Percentiles rank a stretch among this genome's conserved stretches.
phyloP scores from a whole-genome alignment of 768 basidiomycete species.

The Kwoniella newhampshirensis region DNA sequence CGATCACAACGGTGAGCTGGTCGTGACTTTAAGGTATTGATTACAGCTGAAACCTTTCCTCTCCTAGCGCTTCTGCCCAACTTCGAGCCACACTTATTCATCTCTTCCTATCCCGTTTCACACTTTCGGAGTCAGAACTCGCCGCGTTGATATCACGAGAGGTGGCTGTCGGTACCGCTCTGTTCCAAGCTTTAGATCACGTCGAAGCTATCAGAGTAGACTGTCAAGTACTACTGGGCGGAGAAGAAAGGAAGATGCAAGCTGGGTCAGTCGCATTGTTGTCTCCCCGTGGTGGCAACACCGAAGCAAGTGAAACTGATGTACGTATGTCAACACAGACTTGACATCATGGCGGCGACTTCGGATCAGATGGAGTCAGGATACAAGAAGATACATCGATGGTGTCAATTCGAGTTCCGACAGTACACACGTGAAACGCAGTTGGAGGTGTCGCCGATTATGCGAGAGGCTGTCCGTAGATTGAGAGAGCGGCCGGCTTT shows the following conservation, averaged over 20 bases:
- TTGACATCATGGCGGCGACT: conserved; percentile 85
- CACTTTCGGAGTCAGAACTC: conserved; percentile 70
- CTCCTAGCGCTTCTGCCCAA: conserved; percentile 45
- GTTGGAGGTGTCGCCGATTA: conserved; percentile 63
- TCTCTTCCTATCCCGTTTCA: conserved; percentile 81
- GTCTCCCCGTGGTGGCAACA: background rate
- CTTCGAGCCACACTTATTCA: conserved; percentile 70
- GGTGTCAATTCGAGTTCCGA: conserved; percentile 80
- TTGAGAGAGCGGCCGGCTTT: conserved; percentile 76
- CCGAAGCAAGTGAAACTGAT: conserved; percentile 2
- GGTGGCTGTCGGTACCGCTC: conserved; percentile 67
- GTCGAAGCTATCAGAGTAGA: conserved; percentile 78
- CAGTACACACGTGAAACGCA: conserved; percentile 70
- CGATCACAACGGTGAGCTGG: conserved; percentile 48
- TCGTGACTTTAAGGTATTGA: no score
- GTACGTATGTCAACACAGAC: conserved; percentile 57
- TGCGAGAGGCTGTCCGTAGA: conserved; percentile 71
- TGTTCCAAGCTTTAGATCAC: conserved; percentile 86
- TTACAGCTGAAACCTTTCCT: no score
- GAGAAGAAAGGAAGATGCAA: conserved; percentile 55
- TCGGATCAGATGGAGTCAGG: conserved; percentile 80
- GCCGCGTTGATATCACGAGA: conserved; percentile 76
- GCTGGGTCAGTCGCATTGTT: conserved; percentile 48
- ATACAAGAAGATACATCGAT: conserved; percentile 83
- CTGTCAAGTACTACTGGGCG: conserved; percentile 81